Percentiles rank a stretch among this genome's conserved stretches.
phyloP scores from a whole-genome alignment of 164 flowering plant species.

The Akebia trifoliata region DNA sequence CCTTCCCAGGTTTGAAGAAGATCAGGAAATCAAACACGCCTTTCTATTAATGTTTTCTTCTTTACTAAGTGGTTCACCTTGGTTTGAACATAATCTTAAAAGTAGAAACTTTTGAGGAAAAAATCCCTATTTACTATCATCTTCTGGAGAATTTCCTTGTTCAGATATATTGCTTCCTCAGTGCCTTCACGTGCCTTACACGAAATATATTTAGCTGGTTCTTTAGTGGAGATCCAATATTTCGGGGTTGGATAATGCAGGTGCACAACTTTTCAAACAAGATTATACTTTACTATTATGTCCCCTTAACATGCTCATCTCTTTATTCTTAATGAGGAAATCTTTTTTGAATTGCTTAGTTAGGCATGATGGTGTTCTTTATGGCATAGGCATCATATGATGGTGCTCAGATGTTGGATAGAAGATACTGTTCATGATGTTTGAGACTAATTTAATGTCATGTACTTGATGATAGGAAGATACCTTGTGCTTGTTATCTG shows the following conservation, averaged over 20 bases:
- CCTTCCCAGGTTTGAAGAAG: constrained; percentile 62
- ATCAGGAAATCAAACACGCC: background rate
- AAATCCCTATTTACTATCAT: background rate
- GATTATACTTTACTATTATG: background rate
- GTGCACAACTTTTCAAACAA: background rate
- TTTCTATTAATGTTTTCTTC: background rate
- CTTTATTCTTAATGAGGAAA: constrained; percentile 3
- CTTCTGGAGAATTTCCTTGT: background rate
- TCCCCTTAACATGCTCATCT: background rate
- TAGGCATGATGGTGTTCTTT: constrained; percentile 2
- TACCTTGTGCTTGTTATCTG: background rate
- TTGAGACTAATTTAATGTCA: background rate
- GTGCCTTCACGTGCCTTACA: background rate
- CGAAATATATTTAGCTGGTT: background rate
- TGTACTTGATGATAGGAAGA: background rate
- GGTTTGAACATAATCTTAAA: background rate
- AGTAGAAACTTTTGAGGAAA: background rate
- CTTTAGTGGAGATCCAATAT: background rate
- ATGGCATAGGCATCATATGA: background rate
- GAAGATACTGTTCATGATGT: background rate
- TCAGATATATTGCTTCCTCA: background rate
- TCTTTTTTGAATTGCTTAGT: background rate
- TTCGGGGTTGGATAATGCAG: constrained; percentile 10
- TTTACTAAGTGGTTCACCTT: background rate
- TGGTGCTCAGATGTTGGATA: too few species aligned